phyloP scores from a whole-genome alignment of 2,329 filamentous ascomycete species.

The Annulohypoxylon truncatum region DNA sequence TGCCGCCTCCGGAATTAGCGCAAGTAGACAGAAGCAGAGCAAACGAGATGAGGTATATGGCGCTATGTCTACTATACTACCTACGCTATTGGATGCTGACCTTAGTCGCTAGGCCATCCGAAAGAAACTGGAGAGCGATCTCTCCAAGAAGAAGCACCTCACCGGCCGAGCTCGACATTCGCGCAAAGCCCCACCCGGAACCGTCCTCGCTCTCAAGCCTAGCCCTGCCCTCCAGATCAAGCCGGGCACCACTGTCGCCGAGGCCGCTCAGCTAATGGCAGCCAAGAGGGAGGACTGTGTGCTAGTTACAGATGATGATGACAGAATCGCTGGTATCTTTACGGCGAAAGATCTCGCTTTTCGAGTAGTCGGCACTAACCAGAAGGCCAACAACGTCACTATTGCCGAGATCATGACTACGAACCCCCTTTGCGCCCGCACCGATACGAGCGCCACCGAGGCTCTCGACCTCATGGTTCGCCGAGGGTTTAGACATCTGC shows the following conservation, averaged over 20 bases:
- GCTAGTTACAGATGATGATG: constrained; percentile 96
- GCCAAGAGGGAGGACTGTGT: constrained; percentile 99
- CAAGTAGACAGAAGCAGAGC: constrained; percentile 94
- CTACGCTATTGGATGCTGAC: constrained; percentile 50
- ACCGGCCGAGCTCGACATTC: constrained; percentile 82
- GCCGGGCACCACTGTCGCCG: constrained; percentile 90
- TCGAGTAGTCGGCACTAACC: constrained; percentile 89
- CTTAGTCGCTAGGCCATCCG: constrained; percentile 81
- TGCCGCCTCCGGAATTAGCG: constrained; percentile 77
- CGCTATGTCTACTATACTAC: constrained; percentile 23
- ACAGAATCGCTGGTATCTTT: constrained; percentile 98
- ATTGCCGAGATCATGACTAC: constrained; percentile 99
- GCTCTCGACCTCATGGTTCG: constrained; percentile 97
- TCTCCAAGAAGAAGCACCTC: constrained; percentile 96
- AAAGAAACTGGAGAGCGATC: constrained; percentile 94
- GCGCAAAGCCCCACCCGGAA: constrained; percentile 94
- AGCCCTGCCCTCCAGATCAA: constrained; percentile 98
- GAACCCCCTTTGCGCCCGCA: constrained; percentile 96
- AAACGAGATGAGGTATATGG: constrained; percentile 96
- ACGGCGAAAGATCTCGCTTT: constrained; percentile 99
- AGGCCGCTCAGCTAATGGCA: constrained; percentile 98
- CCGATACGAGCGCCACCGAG: constrained; percentile 97
- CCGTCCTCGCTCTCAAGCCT: constrained; percentile 93
- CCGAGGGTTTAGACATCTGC: constrained; percentile 96
- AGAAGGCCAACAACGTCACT: constrained; percentile 89